A percentile compares a stretch with the other conserved stretches of the same genome.
Conservation (phyloP, 2,329 filamentous ascomycete species). For the Camillea tinctor region DNA sequence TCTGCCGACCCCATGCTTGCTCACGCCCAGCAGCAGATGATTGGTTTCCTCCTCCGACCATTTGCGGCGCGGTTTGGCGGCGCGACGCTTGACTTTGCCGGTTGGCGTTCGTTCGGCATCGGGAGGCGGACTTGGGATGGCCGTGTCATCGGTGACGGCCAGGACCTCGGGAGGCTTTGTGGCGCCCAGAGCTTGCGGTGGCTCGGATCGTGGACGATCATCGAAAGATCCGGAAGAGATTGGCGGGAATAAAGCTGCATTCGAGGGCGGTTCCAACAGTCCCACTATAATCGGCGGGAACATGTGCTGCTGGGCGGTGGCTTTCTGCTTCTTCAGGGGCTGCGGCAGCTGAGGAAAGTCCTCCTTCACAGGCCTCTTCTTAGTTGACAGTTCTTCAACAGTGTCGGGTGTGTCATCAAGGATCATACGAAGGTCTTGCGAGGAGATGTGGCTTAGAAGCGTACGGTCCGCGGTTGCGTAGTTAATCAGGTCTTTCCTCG, state of each 20-base stretch:
- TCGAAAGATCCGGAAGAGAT: slow-evolving; percentile 58
- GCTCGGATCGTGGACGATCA: slow-evolving; percentile 41
- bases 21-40: slow-evolving; percentile 59
- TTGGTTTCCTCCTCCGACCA: slow-evolving; percentile 67
- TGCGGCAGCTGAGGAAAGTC: slow-evolving; percentile 64
- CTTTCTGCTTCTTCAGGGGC: slow-evolving; percentile 63
- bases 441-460: slow-evolving; percentile 35
- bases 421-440: slow-evolving; percentile 46
- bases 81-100: slow-evolving; percentile 50
- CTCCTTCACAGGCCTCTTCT: slow-evolving; percentile 60
- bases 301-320: slow-evolving; percentile 49
- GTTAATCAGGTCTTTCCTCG: slow-evolving; percentile 23
- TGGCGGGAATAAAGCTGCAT: slow-evolving; percentile 61
- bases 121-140: slow-evolving; percentile 26
- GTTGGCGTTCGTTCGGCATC: slow-evolving; percentile 31
- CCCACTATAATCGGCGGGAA: slow-evolving; percentile 67
- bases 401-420: slow-evolving; percentile 44
- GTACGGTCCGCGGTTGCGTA: slow-evolving; percentile 24
- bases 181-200: slow-evolving; percentile 42
- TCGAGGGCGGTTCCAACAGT: slow-evolving; percentile 59
- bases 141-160: slow-evolving; percentile 25
- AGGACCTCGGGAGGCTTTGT: slow-evolving; percentile 30
- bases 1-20: slow-evolving; percentile 62
- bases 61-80: slow-evolving; percentile 58
- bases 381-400: slow-evolving; percentile 46